Percentiles rank a stretch among this genome's conserved stretches.
phyloP scores from a whole-genome alignment of 2,329 filamentous ascomycete genomes.

The Colletotrichum coccodes region DNA sequence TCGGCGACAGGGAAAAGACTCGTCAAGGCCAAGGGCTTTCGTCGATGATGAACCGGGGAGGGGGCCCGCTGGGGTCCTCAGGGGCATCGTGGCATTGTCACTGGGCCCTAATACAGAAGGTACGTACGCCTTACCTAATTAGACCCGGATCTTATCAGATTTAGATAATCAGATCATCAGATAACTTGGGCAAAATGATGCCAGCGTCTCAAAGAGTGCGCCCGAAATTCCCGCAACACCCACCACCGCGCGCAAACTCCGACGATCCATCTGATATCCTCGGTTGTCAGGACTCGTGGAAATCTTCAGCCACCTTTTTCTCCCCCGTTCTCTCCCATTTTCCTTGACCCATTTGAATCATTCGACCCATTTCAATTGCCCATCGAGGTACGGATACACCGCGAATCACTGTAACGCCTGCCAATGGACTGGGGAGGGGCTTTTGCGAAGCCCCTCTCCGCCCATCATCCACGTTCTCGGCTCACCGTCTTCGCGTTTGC shows the following conservation, averaged over 20 bases:
- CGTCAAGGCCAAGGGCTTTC: neutral
- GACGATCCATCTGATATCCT: neutral
- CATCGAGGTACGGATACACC: neutral
- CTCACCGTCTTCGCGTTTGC: neutral
- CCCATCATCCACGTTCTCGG: neutral
- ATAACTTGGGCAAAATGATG: constrained; percentile 22
- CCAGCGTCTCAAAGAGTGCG: neutral
- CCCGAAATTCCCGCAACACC: constrained; percentile 12
- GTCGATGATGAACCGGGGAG: constrained; percentile 3
- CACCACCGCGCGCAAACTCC: neutral
- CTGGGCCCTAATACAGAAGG: constrained; percentile 20
- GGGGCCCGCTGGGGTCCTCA: neutral
- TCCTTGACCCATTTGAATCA: neutral
- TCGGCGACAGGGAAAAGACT: neutral
- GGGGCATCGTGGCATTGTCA: constrained; percentile 22
- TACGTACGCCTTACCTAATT: constrained; percentile 32
- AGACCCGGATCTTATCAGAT: constrained; percentile 28
- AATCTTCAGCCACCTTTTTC: neutral
- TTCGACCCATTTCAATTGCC: neutral
- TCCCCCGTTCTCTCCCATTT: neutral
- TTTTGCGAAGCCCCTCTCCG: neutral
- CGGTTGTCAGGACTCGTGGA: neutral
- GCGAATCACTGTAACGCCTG: neutral
- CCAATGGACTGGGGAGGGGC: neutral
- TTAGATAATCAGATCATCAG: constrained; percentile 38